Evolutionary conservation across 345 rosid genomes (phyloP).

Genomic region (Balakata baccata): DNA sequence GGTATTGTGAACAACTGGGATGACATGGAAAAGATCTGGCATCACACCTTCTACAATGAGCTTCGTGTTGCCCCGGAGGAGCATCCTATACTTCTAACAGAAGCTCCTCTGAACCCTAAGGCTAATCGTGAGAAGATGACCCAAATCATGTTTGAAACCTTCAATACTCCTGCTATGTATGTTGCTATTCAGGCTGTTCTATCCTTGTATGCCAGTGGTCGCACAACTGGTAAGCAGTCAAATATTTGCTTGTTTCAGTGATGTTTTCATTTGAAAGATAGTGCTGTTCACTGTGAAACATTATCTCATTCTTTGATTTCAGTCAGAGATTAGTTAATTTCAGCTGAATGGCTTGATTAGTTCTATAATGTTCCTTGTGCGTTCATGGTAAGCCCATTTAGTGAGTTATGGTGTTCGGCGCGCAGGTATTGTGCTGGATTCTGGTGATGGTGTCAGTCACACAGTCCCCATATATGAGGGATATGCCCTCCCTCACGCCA

Average conservation of each 20-base stretch:
- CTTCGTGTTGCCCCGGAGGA: slow-evolving; percentile 95
- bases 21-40: slow-evolving; percentile 96
- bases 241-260: background rate
- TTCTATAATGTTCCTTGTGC: background rate
- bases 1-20: slow-evolving; percentile 97
- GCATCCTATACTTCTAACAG: slow-evolving; percentile 73
- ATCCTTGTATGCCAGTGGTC: slow-evolving; percentile 93
- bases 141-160: slow-evolving; percentile 92
- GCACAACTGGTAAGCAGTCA: slow-evolving; percentile 67
- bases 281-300: no score
- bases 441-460: slow-evolving; percentile 94
- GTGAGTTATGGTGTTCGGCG: background rate
- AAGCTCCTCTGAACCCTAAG: slow-evolving; percentile 91
- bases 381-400: no score
- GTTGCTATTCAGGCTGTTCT: slow-evolving; percentile 92
- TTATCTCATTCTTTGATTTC: no score
- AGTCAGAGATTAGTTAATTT: no score
- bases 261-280: background rate
- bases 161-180: slow-evolving; percentile 88
- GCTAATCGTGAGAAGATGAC: slow-evolving; percentile 99
- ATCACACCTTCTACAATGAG: slow-evolving; percentile 91
- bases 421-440: slow-evolving; percentile 86
- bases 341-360: background rate
- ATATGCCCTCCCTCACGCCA: slow-evolving; percentile 83
- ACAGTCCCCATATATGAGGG: slow-evolving; percentile 91